Conservation (phyloP, 2,329 filamentous ascomycete genomes). For the Cladosporium sp. region DNA sequence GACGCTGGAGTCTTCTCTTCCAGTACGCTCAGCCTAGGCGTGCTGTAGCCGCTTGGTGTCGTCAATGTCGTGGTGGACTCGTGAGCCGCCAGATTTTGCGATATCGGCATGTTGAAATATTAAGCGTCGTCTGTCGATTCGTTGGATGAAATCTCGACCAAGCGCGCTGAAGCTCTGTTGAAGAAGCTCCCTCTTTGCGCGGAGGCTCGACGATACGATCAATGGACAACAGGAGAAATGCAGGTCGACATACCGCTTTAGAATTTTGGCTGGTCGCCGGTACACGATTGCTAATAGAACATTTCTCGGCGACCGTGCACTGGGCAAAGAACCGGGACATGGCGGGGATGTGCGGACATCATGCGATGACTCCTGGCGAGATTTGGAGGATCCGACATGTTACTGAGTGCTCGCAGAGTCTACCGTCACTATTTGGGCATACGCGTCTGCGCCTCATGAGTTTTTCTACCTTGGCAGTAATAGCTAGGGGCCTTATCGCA, state of each 20-base stretch:
- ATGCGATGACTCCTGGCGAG: neutral
- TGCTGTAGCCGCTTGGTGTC: constrained; percentile 14
- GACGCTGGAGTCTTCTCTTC: neutral
- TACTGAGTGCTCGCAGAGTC: neutral
- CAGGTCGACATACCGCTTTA: neutral
- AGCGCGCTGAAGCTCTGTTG: constrained; percentile 14
- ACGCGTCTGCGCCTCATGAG: neutral
- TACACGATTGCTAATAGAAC: constrained; percentile 10
- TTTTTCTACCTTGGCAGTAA: neutral
- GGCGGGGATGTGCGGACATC: constrained; percentile 17
- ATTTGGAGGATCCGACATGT: neutral
- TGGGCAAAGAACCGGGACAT: constrained; percentile 3
- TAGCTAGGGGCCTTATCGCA: neutral
- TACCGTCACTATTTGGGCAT: neutral
- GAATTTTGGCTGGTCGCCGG: constrained; percentile 10
- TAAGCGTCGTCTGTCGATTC: neutral
- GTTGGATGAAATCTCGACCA: neutral
- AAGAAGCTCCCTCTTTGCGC: constrained; percentile 10
- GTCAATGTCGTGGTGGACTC: constrained; percentile 7
- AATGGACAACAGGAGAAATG: neutral
- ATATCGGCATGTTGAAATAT: constrained; percentile 1
- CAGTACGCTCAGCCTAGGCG: neutral
- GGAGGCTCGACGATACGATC: neutral
- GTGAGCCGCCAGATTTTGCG: constrained; percentile 4
- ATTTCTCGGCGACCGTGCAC: constrained; percentile 8